These are phyloP conservation scores for Oidiodendron maius DNA, from an alignment of 495 filamentous ascomycete genomes.

Conservation along the genomic window DNA sequence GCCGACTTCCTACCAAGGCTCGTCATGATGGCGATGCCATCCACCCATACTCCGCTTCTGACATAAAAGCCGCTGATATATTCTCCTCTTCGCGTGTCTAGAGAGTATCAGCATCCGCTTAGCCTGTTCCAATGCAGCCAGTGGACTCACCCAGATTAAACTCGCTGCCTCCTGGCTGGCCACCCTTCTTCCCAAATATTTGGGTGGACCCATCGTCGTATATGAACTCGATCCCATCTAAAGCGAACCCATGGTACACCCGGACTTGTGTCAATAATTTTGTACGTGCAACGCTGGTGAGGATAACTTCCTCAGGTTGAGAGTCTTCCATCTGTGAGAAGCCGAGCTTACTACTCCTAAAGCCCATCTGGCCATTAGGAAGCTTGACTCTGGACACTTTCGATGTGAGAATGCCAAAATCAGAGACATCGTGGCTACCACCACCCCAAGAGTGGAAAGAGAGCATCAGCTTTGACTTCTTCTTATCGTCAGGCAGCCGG, in stretches of 20 bases:
- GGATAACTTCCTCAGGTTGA: conserved; percentile 64
- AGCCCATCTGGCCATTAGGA: conserved; percentile 68
- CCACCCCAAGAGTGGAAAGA: conserved; percentile 68
- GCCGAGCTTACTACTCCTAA: conserved; percentile 72
- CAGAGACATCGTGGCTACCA: conserved; percentile 66
- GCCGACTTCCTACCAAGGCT: conserved; percentile 80
- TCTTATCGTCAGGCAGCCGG: conserved; percentile 62
- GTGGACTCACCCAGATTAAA: conserved; percentile 61
- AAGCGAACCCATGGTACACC: conserved; percentile 69
- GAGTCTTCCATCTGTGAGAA: conserved; percentile 65
- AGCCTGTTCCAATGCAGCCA: neutral
- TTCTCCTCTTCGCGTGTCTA: conserved; percentile 81
- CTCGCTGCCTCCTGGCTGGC: conserved; percentile 65
- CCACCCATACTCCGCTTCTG: conserved; percentile 77
- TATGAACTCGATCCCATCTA: conserved; percentile 87
- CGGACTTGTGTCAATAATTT: conserved; percentile 70
- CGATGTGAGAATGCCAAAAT: conserved; percentile 60
- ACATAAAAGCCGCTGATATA: conserved; percentile 83
- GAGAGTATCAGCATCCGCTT: neutral
- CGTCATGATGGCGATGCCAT: conserved; percentile 86
- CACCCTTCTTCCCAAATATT: conserved; percentile 81
- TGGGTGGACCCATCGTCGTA: conserved; percentile 87
- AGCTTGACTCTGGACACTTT: conserved; percentile 71
- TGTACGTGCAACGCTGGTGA: conserved; percentile 62
- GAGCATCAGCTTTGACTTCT: conserved; percentile 63